These are phyloP conservation scores for Suhomyces terraborum DNA, from an alignment of 1,139 yeast species.

Conservation along the genomic window DNA sequence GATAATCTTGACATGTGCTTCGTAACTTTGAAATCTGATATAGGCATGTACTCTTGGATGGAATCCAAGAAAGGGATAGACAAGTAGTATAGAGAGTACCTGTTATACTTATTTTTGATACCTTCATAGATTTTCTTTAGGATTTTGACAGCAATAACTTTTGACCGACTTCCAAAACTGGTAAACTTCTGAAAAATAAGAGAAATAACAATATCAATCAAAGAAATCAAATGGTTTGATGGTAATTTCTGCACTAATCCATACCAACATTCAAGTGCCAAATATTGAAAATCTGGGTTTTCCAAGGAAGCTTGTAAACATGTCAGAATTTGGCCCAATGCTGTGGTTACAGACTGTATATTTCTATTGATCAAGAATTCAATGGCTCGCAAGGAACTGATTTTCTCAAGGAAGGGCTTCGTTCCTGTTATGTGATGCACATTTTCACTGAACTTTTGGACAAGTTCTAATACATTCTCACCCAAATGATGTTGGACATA, in stretches of 20 bases:
- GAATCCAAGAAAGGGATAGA: slow-evolving; percentile 46
- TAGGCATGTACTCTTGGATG: slow-evolving; percentile 20
- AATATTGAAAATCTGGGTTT: slow-evolving; percentile 57
- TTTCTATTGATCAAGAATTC: slow-evolving; percentile 66
- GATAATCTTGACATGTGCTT: slow-evolving; percentile 28
- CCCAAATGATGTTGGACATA: slow-evolving; percentile 40
- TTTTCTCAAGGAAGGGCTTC: slow-evolving; percentile 71
- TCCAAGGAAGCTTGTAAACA: slow-evolving; percentile 83
- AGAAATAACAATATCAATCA: slow-evolving; percentile 49
- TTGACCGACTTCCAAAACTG: slow-evolving; percentile 49
- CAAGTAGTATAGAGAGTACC: slow-evolving; percentile 50
- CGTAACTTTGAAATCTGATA: slow-evolving; percentile 25
- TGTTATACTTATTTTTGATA: slow-evolving; percentile 34
- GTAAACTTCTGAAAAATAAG: slow-evolving; percentile 64
- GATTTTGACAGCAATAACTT: slow-evolving; percentile 48
- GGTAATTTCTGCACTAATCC: slow-evolving; percentile 52
- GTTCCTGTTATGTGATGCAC: slow-evolving; percentile 73
- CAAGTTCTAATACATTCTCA: slow-evolving; percentile 71
- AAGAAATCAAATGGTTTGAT: slow-evolving; percentile 52
- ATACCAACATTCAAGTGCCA: slow-evolving; percentile 71
- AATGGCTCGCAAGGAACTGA: slow-evolving; percentile 73
- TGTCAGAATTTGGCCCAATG: slow-evolving; percentile 85
- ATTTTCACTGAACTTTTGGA: slow-evolving; percentile 76
- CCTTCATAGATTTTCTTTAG: slow-evolving; percentile 42
- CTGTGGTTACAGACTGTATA: slow-evolving; percentile 64